A percentile compares a stretch with the other conserved stretches of the same genome.
These are phyloP conservation scores for Wallacemonas rigidus DNA, from an alignment of 208 protist genomes.

Conservation along the genomic window DNA sequence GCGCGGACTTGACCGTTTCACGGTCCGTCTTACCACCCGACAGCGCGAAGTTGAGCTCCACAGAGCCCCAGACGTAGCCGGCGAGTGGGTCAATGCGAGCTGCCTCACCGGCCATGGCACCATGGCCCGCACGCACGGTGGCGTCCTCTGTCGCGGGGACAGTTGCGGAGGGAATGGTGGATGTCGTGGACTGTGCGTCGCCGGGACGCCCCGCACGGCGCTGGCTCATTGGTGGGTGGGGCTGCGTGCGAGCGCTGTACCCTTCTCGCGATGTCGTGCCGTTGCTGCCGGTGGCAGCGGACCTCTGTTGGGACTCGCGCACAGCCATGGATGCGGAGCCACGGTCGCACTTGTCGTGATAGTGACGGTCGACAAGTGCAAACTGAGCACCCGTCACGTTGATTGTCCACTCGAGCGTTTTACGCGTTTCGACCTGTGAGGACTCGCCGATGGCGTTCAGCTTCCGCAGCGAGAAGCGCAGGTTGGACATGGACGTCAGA, in stretches of 20 bases:
- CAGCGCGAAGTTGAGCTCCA: constrained; percentile 72
- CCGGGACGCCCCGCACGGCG: not conserved
- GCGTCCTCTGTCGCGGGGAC: too few relatives aligned
- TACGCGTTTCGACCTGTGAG: constrained; percentile 25
- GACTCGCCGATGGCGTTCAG: constrained; percentile 63
- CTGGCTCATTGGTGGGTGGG: not conserved
- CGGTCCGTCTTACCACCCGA: constrained; percentile 58
- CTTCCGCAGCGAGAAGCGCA: constrained; percentile 65
- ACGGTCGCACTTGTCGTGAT: constrained; percentile 63
- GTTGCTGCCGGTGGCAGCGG: not conserved
- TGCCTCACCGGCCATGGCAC: constrained; percentile 7
- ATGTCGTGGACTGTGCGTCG: not conserved
- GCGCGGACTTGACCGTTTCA: constrained; percentile 34
- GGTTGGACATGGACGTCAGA: constrained; percentile 80
- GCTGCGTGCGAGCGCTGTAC: not conserved
- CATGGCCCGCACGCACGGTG: too few relatives aligned
- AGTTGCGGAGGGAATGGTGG: too few relatives aligned
- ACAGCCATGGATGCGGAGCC: constrained; percentile 24
- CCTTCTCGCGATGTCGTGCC: not conserved
- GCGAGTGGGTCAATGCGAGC: constrained; percentile 36
- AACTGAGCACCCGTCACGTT: constrained; percentile 68
- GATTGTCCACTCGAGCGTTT: constrained; percentile 52
- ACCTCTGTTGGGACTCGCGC: not conserved
- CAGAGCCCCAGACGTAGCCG: constrained; percentile 86
- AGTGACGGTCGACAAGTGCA: constrained; percentile 84